Percentiles rank a stretch among this genome's conserved stretches.
Evolutionary conservation across 768 basidiomycete species (phyloP).

Genomic region (Inosperma sp.): DNA sequence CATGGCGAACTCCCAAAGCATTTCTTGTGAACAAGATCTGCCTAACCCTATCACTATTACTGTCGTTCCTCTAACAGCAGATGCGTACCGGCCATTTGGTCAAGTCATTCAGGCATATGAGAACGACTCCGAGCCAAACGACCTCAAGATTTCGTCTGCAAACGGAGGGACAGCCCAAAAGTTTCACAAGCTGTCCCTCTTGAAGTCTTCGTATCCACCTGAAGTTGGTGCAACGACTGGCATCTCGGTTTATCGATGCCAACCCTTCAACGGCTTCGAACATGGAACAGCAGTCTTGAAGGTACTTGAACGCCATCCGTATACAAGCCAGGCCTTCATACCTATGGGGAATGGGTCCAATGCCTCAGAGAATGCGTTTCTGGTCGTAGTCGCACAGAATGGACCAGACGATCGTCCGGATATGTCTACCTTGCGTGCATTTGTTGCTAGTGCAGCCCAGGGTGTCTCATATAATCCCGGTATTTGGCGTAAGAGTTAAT

Average conservation of each 20-base stretch:
- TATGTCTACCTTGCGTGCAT: conserved; percentile 69
- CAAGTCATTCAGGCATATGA: conserved; percentile 90
- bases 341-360: conserved; percentile 72
- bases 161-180: conserved; percentile 91
- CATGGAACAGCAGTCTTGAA: conserved; percentile 55
- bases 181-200: conserved; percentile 84
- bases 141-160: conserved; percentile 68
- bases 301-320: conserved; percentile 85
- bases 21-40: too few species aligned
- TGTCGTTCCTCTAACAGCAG: conserved; percentile 69
- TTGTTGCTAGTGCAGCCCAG: conserved; percentile 74
- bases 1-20: too few species aligned
- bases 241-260: conserved; percentile 82
- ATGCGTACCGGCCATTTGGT: conserved; percentile 86
- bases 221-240: conserved; percentile 54
- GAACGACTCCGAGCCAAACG: conserved; percentile 59
- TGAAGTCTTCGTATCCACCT: conserved; percentile 61
- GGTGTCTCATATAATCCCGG: conserved; percentile 82
- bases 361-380: conserved; percentile 53
- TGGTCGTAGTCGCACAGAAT: conserved; percentile 85
- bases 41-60: conserved; percentile 37
- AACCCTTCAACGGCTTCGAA: conserved; percentile 43
- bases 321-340: conserved; percentile 89
- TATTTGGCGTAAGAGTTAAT: conserved; percentile 77
- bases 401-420: conserved; percentile 76